These are phyloP conservation scores for Spatholobus suberectus DNA, from an alignment of 306 rosid species.

Conservation along the genomic window DNA sequence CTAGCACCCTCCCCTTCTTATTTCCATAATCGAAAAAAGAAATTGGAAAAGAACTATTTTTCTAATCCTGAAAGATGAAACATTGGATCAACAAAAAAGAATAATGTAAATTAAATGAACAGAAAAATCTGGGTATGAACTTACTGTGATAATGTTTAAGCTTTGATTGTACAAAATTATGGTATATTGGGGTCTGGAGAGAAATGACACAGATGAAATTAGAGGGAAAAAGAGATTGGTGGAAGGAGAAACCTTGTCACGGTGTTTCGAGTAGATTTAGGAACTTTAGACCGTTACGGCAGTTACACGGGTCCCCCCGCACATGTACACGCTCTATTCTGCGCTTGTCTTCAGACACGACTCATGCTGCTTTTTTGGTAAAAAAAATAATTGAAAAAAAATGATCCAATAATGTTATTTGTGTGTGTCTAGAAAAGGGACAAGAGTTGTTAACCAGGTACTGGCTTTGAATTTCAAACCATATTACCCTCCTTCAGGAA, in stretches of 20 bases:
- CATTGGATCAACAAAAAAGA: neutral
- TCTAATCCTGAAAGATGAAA: conserved; percentile 3
- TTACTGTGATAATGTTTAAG: conserved; percentile 28
- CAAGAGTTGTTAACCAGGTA: too few species aligned
- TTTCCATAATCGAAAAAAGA: neutral
- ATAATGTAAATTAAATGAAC: neutral
- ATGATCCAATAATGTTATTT: too few species aligned
- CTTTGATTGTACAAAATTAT: neutral
- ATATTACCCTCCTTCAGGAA: too few species aligned
- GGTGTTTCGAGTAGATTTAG: conserved; percentile 33
- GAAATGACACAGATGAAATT: neutral
- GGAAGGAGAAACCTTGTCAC: neutral
- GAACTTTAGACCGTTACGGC: conserved; percentile 39
- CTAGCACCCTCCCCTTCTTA: neutral
- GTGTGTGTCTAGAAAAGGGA: too few species aligned
- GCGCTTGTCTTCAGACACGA: neutral
- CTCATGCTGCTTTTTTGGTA: neutral
- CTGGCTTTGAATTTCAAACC: too few species aligned
- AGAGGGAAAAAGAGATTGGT: conserved; percentile 19
- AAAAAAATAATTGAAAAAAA: too few species aligned
- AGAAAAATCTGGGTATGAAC: neutral
- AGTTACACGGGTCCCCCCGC: conserved; percentile 52
- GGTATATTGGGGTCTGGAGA: conserved; percentile 19
- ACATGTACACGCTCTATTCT: neutral
- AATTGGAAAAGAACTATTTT: neutral